Evolutionary conservation across 2,329 filamentous ascomycete genomes (phyloP).

Genomic region (Fragosphaeria purpurea): DNA sequence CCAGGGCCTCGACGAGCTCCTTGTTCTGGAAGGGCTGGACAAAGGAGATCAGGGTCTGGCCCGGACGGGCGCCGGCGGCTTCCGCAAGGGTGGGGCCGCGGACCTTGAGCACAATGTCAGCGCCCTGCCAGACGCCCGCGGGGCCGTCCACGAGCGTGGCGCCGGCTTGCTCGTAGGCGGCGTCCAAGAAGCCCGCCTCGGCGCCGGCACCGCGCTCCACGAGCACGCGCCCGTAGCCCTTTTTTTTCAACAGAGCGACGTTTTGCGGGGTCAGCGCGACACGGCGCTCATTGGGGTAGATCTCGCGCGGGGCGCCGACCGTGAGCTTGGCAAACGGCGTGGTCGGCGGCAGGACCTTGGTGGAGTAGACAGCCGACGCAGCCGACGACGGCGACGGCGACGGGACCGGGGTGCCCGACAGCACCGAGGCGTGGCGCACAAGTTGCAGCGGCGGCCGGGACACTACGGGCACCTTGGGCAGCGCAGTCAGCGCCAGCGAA

Average conservation of each 20-base stretch:
- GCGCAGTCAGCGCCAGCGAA: slow-evolving; percentile 16
- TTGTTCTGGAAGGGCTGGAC: slow-evolving; percentile 76
- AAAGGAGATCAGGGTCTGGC: slow-evolving; percentile 71
- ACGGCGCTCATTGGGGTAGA: slow-evolving; percentile 67
- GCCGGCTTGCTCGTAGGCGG: slow-evolving; percentile 67
- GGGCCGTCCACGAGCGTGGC: slow-evolving; percentile 61
- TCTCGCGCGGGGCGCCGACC: slow-evolving; percentile 71
- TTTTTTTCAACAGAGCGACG: slow-evolving; percentile 71
- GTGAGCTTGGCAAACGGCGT: slow-evolving; percentile 62
- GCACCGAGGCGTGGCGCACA: slow-evolving; percentile 29
- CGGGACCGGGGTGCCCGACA: slow-evolving; percentile 17
- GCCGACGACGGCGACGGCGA: slow-evolving; percentile 14
- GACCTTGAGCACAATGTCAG: slow-evolving; percentile 78
- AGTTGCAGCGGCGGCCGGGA: slow-evolving; percentile 28
- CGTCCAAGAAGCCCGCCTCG: slow-evolving; percentile 66
- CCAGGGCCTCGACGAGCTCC: slow-evolving; percentile 61
- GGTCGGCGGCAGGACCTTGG: slow-evolving; percentile 31
- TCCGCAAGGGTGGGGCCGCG: slow-evolving; percentile 63
- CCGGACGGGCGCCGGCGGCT: slow-evolving; percentile 55
- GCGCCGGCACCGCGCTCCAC: slow-evolving; percentile 74
- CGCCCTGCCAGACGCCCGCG: slow-evolving; percentile 59
- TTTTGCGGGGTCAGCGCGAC: slow-evolving; percentile 81
- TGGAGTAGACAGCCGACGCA: too few relatives aligned
- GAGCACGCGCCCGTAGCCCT: slow-evolving; percentile 68
- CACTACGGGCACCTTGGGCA: slow-evolving; percentile 12